Base-by-base conservation (phyloP, 495 filamentous ascomycete species). In the Jackrogersella multiformis region DNA sequence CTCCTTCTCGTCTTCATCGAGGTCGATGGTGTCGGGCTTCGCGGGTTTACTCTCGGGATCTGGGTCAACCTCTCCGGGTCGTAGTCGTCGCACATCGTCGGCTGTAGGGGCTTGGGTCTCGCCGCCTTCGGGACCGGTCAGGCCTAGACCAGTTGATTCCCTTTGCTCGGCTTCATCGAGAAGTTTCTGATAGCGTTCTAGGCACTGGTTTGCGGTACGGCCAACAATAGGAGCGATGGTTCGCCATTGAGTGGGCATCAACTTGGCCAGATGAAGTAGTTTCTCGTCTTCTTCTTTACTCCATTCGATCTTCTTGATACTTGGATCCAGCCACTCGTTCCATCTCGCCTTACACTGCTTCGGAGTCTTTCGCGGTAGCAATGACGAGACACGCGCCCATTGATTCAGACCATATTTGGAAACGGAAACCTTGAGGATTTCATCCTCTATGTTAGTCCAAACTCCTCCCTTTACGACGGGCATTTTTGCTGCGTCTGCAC, bases 281-380 rank as follows among this genome's bases (percentile, higher is more conserved):
- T 95, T 98, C 82, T 98, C 96, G 77, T 98, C 96, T 80, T 99
- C 95, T 82, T 99, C 96, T 75, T 93, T 89, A 63, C 92, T 96
- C 96, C 96, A 99, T 76, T 99, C 95, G 72, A 96, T 93, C 82
- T 98, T 98, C 61, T 93, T 91, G 79, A 98, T 98, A 66, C 91
- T 92, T 2, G 95, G 95, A 71, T 98, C 95, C 65, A 99, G 87
- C 94, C 95, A 99, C 86, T 99, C 96, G 64, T 89, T 85, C 95
- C 95, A 99, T 77, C 95, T 87, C 44, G 95, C 96, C 80, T 98
- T 98, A 86, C 95, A 98, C 80, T 98, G 96, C 79, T 99, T 99
- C 24, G 95, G 92, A 8, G 95, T 97, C 78, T 99, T 99, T 66
- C 96, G 90, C 73, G 95, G 94, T 74, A 99, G 88, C 36, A 99